A percentile compares a stretch with the other conserved stretches of the same genome.
Evolutionary conservation across 2,329 filamentous ascomycete genomes (phyloP).

Genomic region (Esteya vermicola): DNA sequence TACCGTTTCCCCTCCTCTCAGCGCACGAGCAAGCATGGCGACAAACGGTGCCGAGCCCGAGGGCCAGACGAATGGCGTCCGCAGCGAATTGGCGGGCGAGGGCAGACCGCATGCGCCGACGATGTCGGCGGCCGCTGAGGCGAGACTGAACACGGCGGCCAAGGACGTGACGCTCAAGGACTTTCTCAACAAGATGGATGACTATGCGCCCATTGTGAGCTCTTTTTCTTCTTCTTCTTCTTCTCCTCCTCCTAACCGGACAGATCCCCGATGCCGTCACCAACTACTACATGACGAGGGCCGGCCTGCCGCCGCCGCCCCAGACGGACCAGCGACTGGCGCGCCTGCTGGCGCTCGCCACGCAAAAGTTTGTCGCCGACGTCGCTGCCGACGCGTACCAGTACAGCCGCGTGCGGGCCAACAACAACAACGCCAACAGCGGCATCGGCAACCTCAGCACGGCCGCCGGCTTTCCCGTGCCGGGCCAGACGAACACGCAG

Average conservation of each 20-base stretch:
- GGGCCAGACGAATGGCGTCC: slow-evolving; percentile 5
- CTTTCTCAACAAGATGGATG: slow-evolving; percentile 92
- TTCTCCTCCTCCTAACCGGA: not conserved
- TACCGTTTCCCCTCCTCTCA: too few species aligned
- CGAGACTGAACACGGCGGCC: slow-evolving; percentile 34
- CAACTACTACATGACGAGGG: slow-evolving; percentile 93
- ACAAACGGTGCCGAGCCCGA: slow-evolving; percentile 5
- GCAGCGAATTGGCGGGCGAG: not conserved
- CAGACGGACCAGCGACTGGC: slow-evolving; percentile 83
- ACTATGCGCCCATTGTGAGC: slow-evolving; percentile 84
- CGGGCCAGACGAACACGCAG: slow-evolving; percentile 35
- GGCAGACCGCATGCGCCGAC: too few species aligned
- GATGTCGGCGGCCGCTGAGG: not conserved
- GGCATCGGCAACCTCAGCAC: slow-evolving; percentile 78
- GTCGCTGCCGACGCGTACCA: slow-evolving; percentile 96
- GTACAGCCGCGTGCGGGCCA: slow-evolving; percentile 90
- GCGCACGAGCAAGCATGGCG: too few species aligned
- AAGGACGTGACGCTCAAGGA: slow-evolving; percentile 90
- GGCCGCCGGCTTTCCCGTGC: slow-evolving; percentile 52
- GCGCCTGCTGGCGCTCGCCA: slow-evolving; percentile 88
- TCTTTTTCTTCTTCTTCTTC: not conserved
- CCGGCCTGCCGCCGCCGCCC: slow-evolving; percentile 82
- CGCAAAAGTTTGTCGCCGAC: slow-evolving; percentile 96
- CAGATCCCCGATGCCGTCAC: slow-evolving; percentile 98
- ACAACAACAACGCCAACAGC: slow-evolving; percentile 69